Percentiles rank a stretch among this genome's conserved stretches.
Evolutionary conservation across 441 rosid genomes (phyloP).

Genomic region (Eruca vesicaria): DNA sequence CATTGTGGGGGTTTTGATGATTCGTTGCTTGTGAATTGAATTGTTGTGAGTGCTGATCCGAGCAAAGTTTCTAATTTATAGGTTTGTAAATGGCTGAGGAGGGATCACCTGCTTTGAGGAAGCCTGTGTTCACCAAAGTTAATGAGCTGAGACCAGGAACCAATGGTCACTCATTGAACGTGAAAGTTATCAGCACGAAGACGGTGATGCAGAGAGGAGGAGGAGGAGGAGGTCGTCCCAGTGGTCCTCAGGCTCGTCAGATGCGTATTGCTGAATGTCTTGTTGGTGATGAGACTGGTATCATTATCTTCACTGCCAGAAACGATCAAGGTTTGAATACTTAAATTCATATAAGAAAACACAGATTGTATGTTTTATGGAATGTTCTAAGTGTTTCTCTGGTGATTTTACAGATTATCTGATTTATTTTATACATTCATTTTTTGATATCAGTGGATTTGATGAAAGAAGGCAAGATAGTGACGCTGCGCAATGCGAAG

Average conservation of each 20-base stretch:
- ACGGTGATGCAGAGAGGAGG: constrained; percentile 63
- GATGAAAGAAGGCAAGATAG: constrained; percentile 54
- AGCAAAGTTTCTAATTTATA: neutral
- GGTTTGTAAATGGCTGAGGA: neutral
- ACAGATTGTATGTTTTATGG: neutral
- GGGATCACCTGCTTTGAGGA: neutral
- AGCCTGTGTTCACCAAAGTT: neutral
- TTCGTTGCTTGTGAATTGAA: neutral
- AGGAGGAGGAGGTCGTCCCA: constrained; percentile 55
- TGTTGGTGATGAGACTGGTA: constrained; percentile 93
- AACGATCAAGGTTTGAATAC: constrained; percentile 17
- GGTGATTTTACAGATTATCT: neutral
- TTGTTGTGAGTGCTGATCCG: neutral
- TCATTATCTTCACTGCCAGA: constrained; percentile 41
- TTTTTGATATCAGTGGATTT: constrained; percentile 53
- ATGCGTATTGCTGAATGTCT: constrained; percentile 79
- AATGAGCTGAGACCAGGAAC: constrained; percentile 1
- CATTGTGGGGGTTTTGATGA: neutral
- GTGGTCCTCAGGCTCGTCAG: constrained; percentile 76
- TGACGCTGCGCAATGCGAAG: constrained; percentile 53
- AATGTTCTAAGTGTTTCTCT: too few species aligned
- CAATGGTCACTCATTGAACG: neutral
- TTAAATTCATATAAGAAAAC: neutral
- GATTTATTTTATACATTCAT: neutral
- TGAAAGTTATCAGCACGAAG: constrained; percentile 61